phyloP scores from a whole-genome alignment of 306 rosid species.

The Corylus avellana region DNA sequence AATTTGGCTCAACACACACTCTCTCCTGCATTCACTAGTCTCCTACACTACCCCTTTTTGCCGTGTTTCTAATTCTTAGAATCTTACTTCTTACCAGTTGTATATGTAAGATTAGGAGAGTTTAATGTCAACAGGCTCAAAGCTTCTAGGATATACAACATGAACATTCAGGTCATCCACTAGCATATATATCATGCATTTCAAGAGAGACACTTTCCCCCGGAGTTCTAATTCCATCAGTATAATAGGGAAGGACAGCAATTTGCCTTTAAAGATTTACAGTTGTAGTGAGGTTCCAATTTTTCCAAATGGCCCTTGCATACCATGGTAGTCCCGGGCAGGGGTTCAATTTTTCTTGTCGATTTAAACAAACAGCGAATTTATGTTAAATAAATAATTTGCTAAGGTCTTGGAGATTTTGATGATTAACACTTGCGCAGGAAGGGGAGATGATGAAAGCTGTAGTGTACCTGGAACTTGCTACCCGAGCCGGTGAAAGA shows the following conservation, averaged over 20 bases:
- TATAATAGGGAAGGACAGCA: not conserved
- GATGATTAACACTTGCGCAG: constrained; percentile 44
- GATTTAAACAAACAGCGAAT: not conserved
- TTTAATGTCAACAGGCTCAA: not conserved
- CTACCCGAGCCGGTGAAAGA: constrained; percentile 70
- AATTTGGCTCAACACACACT: not conserved
- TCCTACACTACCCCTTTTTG: not conserved
- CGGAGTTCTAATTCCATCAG: not conserved
- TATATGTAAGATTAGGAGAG: not conserved
- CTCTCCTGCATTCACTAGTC: not conserved
- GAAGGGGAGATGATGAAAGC: constrained; percentile 82
- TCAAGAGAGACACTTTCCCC: not conserved
- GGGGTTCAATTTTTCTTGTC: not conserved
- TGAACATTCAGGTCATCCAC: not conserved
- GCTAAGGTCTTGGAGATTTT: constrained; percentile 8
- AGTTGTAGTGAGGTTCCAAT: not conserved
- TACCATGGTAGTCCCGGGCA: not conserved
- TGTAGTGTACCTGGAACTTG: constrained; percentile 87
- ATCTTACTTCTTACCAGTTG: not conserved
- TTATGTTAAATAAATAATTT: not conserved
- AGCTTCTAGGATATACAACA: not conserved
- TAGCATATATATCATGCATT: not conserved
- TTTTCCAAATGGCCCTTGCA: not conserved
- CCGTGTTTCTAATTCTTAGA: not conserved
- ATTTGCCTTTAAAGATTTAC: not conserved